These are phyloP conservation scores for Leptosphaerulina australis DNA, from an alignment of 2,329 filamentous ascomycete species.

Conservation along the genomic window DNA sequence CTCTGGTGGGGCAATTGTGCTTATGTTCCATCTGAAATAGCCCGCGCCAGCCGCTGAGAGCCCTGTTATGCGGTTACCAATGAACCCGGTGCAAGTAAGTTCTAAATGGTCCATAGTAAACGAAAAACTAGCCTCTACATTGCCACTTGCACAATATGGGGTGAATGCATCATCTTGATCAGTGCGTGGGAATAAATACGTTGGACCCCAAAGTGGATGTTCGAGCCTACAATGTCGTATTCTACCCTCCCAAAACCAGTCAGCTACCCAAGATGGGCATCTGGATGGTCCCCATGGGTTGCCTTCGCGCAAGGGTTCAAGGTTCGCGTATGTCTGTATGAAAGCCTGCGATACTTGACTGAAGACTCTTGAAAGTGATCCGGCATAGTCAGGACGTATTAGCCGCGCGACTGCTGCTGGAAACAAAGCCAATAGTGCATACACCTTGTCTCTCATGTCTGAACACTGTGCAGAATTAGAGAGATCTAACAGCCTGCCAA, in stretches of 20 bases:
- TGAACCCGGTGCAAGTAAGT: constrained; percentile 7
- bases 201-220: neutral
- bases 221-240: neutral
- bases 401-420: neutral
- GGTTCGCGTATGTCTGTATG: neutral
- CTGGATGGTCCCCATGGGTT: constrained; percentile 11
- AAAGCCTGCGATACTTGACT: neutral
- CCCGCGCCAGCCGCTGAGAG: neutral
- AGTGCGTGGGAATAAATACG: neutral
- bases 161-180: neutral
- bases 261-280: constrained; percentile 9
- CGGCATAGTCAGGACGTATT: neutral
- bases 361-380: neutral
- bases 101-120: neutral
- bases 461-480: constrained; percentile 1
- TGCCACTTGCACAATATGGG: neutral
- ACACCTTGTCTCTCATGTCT: constrained; percentile 9
- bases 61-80: constrained; percentile 7
- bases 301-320: constrained; percentile 9
- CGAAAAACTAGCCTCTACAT: neutral
- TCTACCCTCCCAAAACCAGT: constrained; percentile 5
- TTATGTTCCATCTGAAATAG: constrained; percentile 4
- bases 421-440: constrained; percentile 6
- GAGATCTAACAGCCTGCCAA: constrained; percentile 8
- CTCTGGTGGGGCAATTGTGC: neutral